Conservation (phyloP, 345 rosid genomes). For the Barbarea vulgaris region DNA sequence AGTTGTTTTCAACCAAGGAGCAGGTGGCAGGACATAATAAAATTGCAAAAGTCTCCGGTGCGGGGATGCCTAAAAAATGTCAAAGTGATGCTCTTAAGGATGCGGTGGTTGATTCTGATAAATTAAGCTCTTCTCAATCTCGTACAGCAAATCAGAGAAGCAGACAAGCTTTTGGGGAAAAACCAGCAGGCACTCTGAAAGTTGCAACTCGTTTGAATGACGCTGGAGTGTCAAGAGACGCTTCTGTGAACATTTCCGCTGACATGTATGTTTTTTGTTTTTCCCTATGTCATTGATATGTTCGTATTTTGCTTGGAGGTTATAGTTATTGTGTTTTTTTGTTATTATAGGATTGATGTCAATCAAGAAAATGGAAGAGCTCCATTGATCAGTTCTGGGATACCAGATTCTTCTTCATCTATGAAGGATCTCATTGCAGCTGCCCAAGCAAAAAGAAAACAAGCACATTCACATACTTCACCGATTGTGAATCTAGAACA, state of each 20-base stretch:
- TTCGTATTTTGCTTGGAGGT: slow-evolving; percentile 12
- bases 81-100: slow-evolving; percentile 51
- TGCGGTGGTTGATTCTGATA: slow-evolving; percentile 43
- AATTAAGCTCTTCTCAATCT: slow-evolving; percentile 49
- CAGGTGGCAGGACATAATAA: slow-evolving; percentile 50
- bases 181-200: slow-evolving; percentile 53
- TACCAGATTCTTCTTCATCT: slow-evolving; percentile 62
- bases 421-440: slow-evolving; percentile 93
- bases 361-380: slow-evolving; percentile 46
- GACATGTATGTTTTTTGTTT: slow-evolving; percentile 48
- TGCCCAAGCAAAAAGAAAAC: slow-evolving; percentile 88
- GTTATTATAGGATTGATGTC: slow-evolving; percentile 49
- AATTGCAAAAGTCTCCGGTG: slow-evolving; percentile 46
- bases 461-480: slow-evolving; percentile 64
- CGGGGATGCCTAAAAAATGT: slow-evolving; percentile 48
- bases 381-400: slow-evolving; percentile 49
- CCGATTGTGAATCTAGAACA: slow-evolving; percentile 51
- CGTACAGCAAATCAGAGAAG: slow-evolving; percentile 50
- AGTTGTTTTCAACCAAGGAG: slow-evolving; percentile 36
- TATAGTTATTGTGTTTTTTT: slow-evolving; percentile 13
- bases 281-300: slow-evolving; percentile 20
- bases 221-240: slow-evolving; percentile 43
- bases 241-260: slow-evolving; percentile 45
- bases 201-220: slow-evolving; percentile 45
- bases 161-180: slow-evolving; percentile 54